Evolutionary conservation across 768 basidiomycete species (phyloP).

Genomic region (Trametes coccinea): DNA sequence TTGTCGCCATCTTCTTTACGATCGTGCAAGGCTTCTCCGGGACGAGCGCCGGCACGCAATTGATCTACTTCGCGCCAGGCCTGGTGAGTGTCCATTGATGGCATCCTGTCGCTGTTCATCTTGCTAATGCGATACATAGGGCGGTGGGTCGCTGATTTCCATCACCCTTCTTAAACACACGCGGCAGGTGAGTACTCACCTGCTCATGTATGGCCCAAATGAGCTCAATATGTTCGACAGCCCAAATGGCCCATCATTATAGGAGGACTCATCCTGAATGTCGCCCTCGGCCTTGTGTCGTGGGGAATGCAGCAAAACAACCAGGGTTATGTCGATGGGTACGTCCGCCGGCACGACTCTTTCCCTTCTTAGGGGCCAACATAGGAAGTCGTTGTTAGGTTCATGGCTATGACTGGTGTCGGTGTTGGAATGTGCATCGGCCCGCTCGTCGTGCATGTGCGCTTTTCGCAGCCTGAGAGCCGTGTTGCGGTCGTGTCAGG

Average conservation of each 20-base stretch:
- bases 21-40: conserved; percentile 44
- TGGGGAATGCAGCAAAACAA: conserved; percentile 42
- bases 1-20: conserved; percentile 52
- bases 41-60: conserved; percentile 44
- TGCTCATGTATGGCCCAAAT: not conserved
- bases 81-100: conserved; percentile 33
- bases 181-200: conserved; percentile 36
- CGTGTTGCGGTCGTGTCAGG: conserved; percentile 46
- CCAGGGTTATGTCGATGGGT: conserved; percentile 41
- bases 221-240: conserved; percentile 23
- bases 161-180: conserved; percentile 37
- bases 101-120: too few relatives aligned
- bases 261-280: conserved; percentile 38
- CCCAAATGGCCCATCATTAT: conserved; percentile 44
- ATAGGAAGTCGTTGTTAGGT: conserved; percentile 28
- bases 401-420: conserved; percentile 46
- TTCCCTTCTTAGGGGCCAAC: not conserved
- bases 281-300: conserved; percentile 46
- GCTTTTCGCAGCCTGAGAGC: conserved; percentile 43
- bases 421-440: conserved; percentile 45
- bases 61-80: conserved; percentile 56
- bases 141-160: conserved; percentile 38
- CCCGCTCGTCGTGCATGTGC: conserved; percentile 44
- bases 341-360: not conserved
- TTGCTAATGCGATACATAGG: conserved; percentile 28